A percentile compares a stretch with the other conserved stretches of the same genome.
phyloP scores from a whole-genome alignment of 352 stramenopile genomes.

The Proteromonas lacertae region DNA sequence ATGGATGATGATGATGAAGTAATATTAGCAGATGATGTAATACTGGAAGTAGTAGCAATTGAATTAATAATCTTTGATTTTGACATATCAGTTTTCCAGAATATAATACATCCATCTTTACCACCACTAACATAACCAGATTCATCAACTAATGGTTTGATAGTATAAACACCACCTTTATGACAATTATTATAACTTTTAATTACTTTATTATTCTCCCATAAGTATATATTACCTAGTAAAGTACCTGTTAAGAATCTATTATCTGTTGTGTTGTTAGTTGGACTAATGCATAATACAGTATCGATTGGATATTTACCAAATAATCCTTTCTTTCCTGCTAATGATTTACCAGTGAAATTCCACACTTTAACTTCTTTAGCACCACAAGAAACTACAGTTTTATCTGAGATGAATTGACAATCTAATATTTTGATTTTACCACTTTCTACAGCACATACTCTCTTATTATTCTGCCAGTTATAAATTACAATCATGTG shows the following conservation, averaged over 20 bases:
- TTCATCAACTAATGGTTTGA: conserved; percentile 2
- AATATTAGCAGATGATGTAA: conserved; percentile 18
- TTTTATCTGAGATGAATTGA: not conserved
- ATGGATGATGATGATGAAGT: conserved; percentile 17
- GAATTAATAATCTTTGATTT: conserved; percentile 3
- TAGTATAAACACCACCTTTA: conserved; percentile 10
- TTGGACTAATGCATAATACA: conserved; percentile 8
- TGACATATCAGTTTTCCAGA: conserved; percentile 2
- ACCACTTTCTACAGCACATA: not conserved
- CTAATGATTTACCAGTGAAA: not conserved
- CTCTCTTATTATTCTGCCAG: not conserved
- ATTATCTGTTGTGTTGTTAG: too few species aligned
- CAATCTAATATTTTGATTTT: not conserved
- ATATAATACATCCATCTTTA: conserved; percentile 4
- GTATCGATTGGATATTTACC: conserved; percentile 8
- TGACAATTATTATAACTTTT: conserved; percentile 11
- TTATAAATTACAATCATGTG: not conserved
- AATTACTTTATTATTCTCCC: conserved; percentile 10
- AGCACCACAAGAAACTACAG: not conserved
- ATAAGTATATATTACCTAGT: conserved; percentile 18
- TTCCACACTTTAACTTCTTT: not conserved
- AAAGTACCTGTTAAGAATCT: conserved; percentile 9
- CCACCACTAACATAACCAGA: conserved; percentile 11
- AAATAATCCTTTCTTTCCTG: conserved; percentile 4
- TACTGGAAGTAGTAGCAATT: conserved; percentile 17